Percentiles rank a stretch among this genome's conserved stretches.
Conservation (phyloP, 306 rosid genomes). For the Cucumis cinereus region DNA sequence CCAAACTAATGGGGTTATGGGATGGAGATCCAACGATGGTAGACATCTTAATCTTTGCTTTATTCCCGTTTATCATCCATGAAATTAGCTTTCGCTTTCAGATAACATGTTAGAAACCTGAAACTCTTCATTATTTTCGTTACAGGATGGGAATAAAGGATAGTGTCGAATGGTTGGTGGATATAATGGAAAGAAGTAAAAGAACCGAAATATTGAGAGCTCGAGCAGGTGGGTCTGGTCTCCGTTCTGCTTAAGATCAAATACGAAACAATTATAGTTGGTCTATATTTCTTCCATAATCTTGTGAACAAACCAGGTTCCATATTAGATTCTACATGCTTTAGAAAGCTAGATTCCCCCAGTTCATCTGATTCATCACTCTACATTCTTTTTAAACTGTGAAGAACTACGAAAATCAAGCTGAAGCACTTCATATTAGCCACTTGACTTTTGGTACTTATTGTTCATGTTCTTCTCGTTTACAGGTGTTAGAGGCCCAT, state of each 20-base stretch:
- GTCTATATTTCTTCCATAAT: constrained; percentile 1
- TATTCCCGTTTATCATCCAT: neutral
- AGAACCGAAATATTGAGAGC: constrained; percentile 80
- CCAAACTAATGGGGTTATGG: neutral
- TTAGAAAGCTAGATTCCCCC: neutral
- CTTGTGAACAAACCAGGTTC: too few species aligned
- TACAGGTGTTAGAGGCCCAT: constrained; percentile 5
- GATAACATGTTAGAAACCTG: neutral
- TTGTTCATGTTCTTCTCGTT: neutral
- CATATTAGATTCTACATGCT: constrained; percentile 7
- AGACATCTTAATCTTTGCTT: neutral
- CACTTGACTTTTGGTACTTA: neutral
- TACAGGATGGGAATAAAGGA: constrained; percentile 83
- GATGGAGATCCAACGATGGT: neutral
- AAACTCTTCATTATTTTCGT: constrained; percentile 3
- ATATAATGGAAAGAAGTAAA: constrained; percentile 94
- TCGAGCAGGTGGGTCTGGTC: constrained; percentile 61
- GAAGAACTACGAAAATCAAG: neutral
- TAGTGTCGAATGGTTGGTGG: constrained; percentile 90
- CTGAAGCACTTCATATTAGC: neutral
- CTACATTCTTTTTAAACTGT: neutral
- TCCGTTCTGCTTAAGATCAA: constrained; percentile 34
- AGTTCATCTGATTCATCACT: neutral
- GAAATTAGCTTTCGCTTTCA: neutral
- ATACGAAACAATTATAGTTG: constrained; percentile 10